Conservation (phyloP, 208 protist genomes). For the Leishmania arabica region DNA sequence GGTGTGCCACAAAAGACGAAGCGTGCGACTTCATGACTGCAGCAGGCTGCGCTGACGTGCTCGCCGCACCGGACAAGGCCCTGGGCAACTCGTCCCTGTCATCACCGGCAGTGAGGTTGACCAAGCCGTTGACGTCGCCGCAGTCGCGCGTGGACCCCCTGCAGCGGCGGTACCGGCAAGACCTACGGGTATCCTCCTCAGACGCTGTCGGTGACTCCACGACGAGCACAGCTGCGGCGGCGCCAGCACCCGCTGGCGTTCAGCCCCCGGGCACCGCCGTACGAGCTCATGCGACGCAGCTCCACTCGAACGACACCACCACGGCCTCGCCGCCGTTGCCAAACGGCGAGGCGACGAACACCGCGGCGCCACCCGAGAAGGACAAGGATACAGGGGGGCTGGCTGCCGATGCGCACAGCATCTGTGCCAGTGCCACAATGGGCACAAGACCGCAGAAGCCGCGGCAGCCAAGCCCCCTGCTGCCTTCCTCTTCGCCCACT, state of each 20-base stretch:
- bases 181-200: neutral
- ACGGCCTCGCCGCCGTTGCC: slow-evolving; percentile 9
- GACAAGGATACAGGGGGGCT: neutral
- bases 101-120: neutral
- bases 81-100: slow-evolving; percentile 2
- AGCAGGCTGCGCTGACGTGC: neutral
- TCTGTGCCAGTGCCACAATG: neutral
- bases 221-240: neutral
- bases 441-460: neutral
- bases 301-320: neutral
- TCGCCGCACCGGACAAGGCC: neutral
- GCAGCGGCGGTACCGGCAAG: slow-evolving; percentile 20
- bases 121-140: neutral
- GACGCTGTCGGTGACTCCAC: neutral
- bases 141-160: slow-evolving; percentile 18
- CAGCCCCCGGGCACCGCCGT: slow-evolving; percentile 21
- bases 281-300: neutral
- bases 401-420: neutral
- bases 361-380: neutral
- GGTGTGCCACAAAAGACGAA: neutral
- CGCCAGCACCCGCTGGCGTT: neutral
- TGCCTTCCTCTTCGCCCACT: neutral
- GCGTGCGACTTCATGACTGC: neutral
- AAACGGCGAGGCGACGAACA: neutral
- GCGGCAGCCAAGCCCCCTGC: neutral